Evolutionary conservation across 2,329 filamentous ascomycete species (phyloP), one percentile per base, ranked within the genome.

Genomic region (Gyromitra esculenta): DNA sequence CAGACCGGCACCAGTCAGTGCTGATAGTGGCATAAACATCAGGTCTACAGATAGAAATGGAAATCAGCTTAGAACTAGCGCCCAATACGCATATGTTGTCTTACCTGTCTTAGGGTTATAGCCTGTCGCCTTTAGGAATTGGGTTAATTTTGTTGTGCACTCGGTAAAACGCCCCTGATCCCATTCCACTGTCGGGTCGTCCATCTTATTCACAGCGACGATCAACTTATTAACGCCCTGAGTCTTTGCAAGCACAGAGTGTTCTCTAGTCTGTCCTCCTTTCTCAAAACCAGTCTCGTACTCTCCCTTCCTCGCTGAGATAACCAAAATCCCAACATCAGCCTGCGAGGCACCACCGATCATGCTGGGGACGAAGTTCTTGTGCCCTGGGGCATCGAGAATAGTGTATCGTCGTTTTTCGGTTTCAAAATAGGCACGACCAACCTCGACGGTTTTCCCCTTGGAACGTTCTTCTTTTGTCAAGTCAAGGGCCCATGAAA

Each of bases 191-290:
- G 96, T 99, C 9, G 91, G 87, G 83, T 99, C 96, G 83, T 99
- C 96, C 96, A 99, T 99, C 88, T 99, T 99, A 89, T 99, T 99
- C 83, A 97, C 94, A 68, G 89, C 96, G 39, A 99, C 91, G 59
- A 98, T 87, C 72, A 99, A 88, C 86, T 97, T 97, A 88, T 97
- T 97, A 76, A 99, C 96, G 85, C 96, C 96, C 83, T 97, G 95
- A 0, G 96, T 99, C 86, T 98, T 97, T 80, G 96, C 96, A 83
- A 99, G 88, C 87, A 99, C 93, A 73, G 96, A 96, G 85, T 98
- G 95, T 88, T 99, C 96, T 83, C 96, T 90, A 69, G 96, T 99
- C 85, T 99, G 96, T 48, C 96, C 95, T 79, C 96, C 96, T 86
- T 91, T 92, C 82, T 99, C 96, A 83, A 99, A 99, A 64, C 96